phyloP scores from a whole-genome alignment of 2,329 filamentous ascomycete genomes.

The Cladosporium sp. region DNA sequence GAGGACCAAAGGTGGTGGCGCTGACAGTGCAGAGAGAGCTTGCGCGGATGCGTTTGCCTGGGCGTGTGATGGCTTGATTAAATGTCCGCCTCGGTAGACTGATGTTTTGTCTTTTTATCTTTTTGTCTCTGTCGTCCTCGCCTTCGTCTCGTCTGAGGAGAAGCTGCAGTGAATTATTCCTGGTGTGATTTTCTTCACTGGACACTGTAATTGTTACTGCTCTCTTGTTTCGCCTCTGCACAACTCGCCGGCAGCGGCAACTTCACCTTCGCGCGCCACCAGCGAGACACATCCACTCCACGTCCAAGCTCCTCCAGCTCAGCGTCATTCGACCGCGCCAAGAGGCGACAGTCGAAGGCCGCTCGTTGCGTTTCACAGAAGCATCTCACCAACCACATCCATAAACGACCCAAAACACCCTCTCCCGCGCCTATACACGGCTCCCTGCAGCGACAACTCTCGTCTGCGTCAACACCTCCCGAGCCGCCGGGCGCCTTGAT shows the following conservation, averaged over 20 bases:
- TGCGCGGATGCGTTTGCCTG: conserved; percentile 24
- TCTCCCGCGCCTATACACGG: not conserved
- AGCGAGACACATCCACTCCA: not conserved
- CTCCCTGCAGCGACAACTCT: not conserved
- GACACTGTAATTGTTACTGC: not conserved
- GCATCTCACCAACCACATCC: not conserved
- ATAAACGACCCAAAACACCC: conserved; percentile 10
- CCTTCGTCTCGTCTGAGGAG: not conserved
- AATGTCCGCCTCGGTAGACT: not conserved
- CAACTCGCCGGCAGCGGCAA: not conserved
- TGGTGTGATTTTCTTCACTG: not conserved
- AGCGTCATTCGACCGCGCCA: conserved; percentile 13
- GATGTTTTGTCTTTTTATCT: not conserved
- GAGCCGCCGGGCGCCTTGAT: conserved; percentile 7
- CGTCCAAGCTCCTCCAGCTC: conserved; percentile 18
- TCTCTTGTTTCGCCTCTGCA: not conserved
- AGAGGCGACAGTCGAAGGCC: not conserved
- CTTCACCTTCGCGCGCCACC: not conserved
- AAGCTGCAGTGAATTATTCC: not conserved
- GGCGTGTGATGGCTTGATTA: conserved; percentile 4
- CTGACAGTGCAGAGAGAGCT: conserved; percentile 13
- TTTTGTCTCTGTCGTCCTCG: too few species aligned
- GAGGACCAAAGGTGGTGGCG: conserved; percentile 11
- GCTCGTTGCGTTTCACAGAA: conserved; percentile 9
- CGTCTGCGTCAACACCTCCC: not conserved